These are phyloP conservation scores for Coniochaeta sp. DNA, from an alignment of 2,329 filamentous ascomycete species.

Conservation along the genomic window DNA sequence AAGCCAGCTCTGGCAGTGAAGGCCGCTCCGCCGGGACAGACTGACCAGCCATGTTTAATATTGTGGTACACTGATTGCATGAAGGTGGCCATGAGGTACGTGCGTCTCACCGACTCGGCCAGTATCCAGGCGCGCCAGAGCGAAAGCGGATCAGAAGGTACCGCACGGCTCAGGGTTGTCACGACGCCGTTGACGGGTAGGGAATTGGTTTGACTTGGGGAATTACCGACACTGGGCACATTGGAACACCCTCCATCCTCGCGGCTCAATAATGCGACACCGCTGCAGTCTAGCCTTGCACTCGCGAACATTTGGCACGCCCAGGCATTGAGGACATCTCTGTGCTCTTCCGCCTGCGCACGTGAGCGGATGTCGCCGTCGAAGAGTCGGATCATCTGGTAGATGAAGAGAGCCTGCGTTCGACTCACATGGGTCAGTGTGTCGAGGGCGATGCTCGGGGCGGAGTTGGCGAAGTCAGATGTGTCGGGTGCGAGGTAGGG, in stretches of 20 bases:
- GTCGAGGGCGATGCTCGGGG: constrained; percentile 2
- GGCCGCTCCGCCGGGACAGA: constrained; percentile 16
- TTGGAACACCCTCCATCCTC: not conserved
- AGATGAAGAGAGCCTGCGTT: constrained; percentile 39
- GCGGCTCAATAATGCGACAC: not conserved
- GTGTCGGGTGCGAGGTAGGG: not conserved
- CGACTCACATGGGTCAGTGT: constrained; percentile 27
- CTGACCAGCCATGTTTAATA: constrained; percentile 12
- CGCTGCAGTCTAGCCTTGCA: constrained; percentile 4
- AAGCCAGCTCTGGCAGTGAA: constrained; percentile 16
- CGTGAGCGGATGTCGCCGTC: constrained; percentile 38
- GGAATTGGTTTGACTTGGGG: not conserved
- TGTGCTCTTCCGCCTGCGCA: constrained; percentile 31
- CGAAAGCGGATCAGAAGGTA: not conserved
- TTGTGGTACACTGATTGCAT: constrained; percentile 14
- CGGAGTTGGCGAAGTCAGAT: not conserved
- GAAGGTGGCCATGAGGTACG: constrained; percentile 13
- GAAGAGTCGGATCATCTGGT: constrained; percentile 41
- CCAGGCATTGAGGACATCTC: constrained; percentile 25
- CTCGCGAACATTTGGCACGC: constrained; percentile 11
- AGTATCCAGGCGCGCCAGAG: constrained; percentile 21
- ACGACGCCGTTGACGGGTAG: not conserved
- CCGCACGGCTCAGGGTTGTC: not conserved
- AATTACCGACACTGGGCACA: not conserved
- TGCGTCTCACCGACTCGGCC: constrained; percentile 22